A percentile compares a stretch with the other conserved stretches of the same genome.
Conservation (phyloP, 257 asterid species). For the Solanum chilense region DNA sequence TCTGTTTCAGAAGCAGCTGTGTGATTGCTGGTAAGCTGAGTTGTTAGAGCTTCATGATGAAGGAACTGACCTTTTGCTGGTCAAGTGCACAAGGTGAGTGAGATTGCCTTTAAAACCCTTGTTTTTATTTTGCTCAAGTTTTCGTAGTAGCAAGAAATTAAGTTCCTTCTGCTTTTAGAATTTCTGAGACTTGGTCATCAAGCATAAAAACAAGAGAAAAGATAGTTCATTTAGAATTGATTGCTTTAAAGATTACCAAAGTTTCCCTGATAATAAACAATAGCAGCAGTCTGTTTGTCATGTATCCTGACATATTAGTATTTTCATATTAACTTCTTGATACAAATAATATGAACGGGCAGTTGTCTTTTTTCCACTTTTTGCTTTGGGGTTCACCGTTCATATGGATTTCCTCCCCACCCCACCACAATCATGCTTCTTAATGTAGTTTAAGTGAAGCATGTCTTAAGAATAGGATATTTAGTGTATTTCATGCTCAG, state of each 20-base stretch:
- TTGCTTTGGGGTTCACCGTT: neutral
- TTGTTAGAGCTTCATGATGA: neutral
- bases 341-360: neutral
- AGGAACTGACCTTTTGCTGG: neutral
- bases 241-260: neutral
- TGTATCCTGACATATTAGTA: neutral
- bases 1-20: conserved; percentile 1
- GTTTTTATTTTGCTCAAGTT: neutral
- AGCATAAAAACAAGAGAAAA: neutral
- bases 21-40: neutral
- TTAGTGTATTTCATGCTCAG: neutral
- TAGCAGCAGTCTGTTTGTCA: neutral
- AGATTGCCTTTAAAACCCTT: neutral
- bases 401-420: too few species aligned
- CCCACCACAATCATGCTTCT: neutral
- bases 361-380: neutral
- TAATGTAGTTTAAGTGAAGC: neutral
- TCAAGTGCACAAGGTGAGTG: neutral
- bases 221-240: neutral
- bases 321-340: neutral
- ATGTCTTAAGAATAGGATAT: neutral
- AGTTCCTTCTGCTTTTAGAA: neutral
- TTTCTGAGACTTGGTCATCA: neutral
- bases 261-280: neutral
- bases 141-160: neutral